Evolutionary conservation across 2,329 filamentous ascomycete genomes (phyloP).

Genomic region (Phaeophleospora eucalypticola): DNA sequence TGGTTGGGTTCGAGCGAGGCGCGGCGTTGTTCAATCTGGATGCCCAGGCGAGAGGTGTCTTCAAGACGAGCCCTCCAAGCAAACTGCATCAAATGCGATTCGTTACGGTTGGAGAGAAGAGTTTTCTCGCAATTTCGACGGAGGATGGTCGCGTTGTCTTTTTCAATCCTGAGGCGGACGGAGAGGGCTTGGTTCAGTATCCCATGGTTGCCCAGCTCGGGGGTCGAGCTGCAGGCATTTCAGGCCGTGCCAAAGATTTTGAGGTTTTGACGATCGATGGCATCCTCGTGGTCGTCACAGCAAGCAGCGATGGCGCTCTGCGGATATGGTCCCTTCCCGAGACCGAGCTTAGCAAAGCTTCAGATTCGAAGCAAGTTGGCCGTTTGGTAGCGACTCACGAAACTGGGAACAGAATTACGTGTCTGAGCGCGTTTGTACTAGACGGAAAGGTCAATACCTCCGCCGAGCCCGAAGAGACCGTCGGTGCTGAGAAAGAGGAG

Average conservation of each 20-base stretch:
- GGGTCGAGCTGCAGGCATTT: slow-evolving; percentile 59
- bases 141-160: slow-evolving; percentile 87
- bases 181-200: slow-evolving; percentile 29
- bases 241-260: slow-evolving; percentile 84
- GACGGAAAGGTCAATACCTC: slow-evolving; percentile 26
- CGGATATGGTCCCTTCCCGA: slow-evolving; percentile 61
- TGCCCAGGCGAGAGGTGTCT: slow-evolving; percentile 71
- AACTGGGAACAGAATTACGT: slow-evolving; percentile 85
- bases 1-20: slow-evolving; percentile 83
- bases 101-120: slow-evolving; percentile 41
- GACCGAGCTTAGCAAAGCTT: slow-evolving; percentile 1
- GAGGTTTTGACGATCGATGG: slow-evolving; percentile 52
- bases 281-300: slow-evolving; percentile 59
- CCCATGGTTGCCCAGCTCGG: slow-evolving; percentile 69
- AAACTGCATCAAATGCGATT: slow-evolving; percentile 80
- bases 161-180: slow-evolving; percentile 57
- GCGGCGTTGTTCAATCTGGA: slow-evolving; percentile 84
- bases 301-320: slow-evolving; percentile 80
- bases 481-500: slow-evolving; percentile 12
- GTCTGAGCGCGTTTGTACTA: slow-evolving; percentile 82
- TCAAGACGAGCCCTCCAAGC: slow-evolving; percentile 63
- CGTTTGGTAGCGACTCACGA: slow-evolving; percentile 71
- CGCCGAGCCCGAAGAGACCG: slow-evolving; percentile 13
- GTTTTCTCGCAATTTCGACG: slow-evolving; percentile 70
- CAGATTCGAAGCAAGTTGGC: slow-evolving; percentile 50